These are phyloP conservation scores for Neonectria faginata DNA, from an alignment of 2,329 filamentous ascomycete genomes.

Conservation along the genomic window DNA sequence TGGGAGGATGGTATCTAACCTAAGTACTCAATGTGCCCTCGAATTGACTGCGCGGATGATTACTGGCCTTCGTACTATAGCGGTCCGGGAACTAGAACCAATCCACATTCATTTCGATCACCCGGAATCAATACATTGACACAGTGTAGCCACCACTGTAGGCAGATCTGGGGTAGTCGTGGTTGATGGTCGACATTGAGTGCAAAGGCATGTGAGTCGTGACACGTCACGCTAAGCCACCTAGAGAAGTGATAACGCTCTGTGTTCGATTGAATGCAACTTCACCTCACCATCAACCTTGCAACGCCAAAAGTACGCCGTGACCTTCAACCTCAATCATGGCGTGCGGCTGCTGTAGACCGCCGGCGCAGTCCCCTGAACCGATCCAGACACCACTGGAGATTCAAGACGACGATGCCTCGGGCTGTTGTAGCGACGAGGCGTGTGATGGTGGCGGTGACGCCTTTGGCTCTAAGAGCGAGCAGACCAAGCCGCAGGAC, in stretches of 20 bases:
- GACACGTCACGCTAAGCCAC: not conserved
- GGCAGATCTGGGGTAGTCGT: no score
- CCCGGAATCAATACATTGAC: no score
- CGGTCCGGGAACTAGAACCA: no score
- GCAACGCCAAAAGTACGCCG: not conserved
- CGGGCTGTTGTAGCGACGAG: slow-evolving; percentile 20
- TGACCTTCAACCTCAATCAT: slow-evolving; percentile 16
- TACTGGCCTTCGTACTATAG: no score
- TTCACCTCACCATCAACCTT: slow-evolving; percentile 1
- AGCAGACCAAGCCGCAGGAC: not conserved
- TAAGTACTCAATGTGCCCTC: no score
- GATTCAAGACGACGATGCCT: slow-evolving; percentile 1
- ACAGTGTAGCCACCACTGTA: no score
- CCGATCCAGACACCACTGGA: not conserved
- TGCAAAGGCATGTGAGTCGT: not conserved
- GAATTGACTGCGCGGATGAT: no score
- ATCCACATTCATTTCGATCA: no score
- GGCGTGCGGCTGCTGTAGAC: slow-evolving; percentile 36
- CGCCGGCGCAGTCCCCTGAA: slow-evolving; percentile 13
- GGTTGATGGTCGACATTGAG: not conserved
- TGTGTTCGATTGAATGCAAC: not conserved
- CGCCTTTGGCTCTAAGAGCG: not conserved
- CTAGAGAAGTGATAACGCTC: not conserved
- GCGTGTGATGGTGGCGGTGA: slow-evolving; percentile 22
- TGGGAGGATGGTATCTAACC: no score